phyloP scores from a whole-genome alignment of 495 filamentous ascomycete genomes.

The Cetradonia linearis region DNA sequence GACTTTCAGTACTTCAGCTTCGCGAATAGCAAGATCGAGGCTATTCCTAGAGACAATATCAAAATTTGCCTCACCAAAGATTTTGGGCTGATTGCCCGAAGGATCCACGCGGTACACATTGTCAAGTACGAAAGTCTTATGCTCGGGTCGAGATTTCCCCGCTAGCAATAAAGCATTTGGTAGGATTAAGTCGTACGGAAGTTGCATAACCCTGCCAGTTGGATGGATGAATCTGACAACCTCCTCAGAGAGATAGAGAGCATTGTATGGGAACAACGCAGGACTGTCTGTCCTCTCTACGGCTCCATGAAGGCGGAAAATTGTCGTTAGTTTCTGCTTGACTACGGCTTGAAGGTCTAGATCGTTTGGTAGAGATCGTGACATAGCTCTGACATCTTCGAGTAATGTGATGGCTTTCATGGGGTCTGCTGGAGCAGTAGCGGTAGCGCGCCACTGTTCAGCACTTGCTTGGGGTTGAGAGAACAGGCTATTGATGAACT shows the following conservation, averaged over 20 bases:
- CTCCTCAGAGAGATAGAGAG: constrained; percentile 51
- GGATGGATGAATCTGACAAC: constrained; percentile 70
- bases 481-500: constrained; percentile 57
- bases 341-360: constrained; percentile 63
- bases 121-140: constrained; percentile 81
- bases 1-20: constrained; percentile 91
- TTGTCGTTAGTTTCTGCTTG: constrained; percentile 60
- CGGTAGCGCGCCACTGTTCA: background rate
- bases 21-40: constrained; percentile 75
- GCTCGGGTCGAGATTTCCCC: constrained; percentile 51
- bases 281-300: constrained; percentile 61
- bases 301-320: constrained; percentile 89
- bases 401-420: constrained; percentile 19
- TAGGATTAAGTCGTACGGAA: constrained; percentile 85
- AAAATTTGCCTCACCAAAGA: constrained; percentile 85
- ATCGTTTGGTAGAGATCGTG: constrained; percentile 36
- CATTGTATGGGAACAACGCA: constrained; percentile 68
- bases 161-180: constrained; percentile 83
- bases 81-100: constrained; percentile 67
- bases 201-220: constrained; percentile 73
- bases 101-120: constrained; percentile 75
- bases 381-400: constrained; percentile 19
- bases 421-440: background rate
- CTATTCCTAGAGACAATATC: constrained; percentile 78
- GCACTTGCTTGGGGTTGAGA: background rate